These are phyloP conservation scores for Lactarius hengduanensis DNA, from an alignment of 768 basidiomycete genomes.

Conservation along the genomic window DNA sequence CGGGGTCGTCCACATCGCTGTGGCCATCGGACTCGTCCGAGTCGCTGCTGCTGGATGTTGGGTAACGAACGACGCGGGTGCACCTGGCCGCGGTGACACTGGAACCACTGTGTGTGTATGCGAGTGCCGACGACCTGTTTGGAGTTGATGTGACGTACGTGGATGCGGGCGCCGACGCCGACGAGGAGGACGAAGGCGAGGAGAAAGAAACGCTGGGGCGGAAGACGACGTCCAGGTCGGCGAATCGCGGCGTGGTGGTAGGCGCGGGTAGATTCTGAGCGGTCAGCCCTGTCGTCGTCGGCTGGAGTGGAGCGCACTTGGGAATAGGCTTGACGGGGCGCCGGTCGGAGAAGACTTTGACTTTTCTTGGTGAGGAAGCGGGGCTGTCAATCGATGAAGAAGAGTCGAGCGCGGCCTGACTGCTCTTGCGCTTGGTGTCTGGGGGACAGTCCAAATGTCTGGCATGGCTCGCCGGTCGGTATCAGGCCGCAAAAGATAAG, in stretches of 20 bases:
- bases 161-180: neutral
- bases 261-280: neutral
- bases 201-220: neutral
- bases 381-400: neutral
- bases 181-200: neutral
- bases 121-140: neutral
- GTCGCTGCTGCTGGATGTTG: neutral
- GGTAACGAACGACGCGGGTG: neutral
- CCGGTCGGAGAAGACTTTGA: neutral
- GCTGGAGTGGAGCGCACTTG: neutral
- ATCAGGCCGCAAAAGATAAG: neutral
- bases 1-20: neutral
- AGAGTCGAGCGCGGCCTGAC: slow-evolving; percentile 19
- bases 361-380: neutral
- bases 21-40: neutral
- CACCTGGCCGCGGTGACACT: neutral
- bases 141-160: neutral
- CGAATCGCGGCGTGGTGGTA: neutral
- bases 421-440: slow-evolving; percentile 8
- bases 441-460: neutral
- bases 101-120: neutral
- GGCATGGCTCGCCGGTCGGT: neutral
- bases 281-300: neutral
- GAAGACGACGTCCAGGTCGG: neutral
- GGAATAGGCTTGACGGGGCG: slow-evolving; percentile 10